These are phyloP conservation scores for Taphrina populina DNA, from an alignment of 1,139 yeast species.

Conservation along the genomic window DNA sequence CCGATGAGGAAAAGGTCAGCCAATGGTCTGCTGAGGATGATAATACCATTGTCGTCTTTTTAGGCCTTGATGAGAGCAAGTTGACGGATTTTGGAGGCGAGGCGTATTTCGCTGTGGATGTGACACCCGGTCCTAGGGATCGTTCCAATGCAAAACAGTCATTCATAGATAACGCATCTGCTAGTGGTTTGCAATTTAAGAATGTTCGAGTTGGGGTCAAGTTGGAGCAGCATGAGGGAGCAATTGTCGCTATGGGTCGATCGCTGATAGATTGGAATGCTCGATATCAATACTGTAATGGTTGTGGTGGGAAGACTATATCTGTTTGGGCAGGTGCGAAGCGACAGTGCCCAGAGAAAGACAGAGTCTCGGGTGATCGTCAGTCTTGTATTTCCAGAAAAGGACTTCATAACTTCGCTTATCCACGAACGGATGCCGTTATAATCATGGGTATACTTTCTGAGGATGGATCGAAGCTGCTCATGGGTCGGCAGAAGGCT, in stretches of 20 bases:
- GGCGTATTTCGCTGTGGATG: constrained; percentile 76
- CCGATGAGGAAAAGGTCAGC: constrained; percentile 42
- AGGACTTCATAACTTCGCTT: constrained; percentile 51
- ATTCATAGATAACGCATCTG: constrained; percentile 36
- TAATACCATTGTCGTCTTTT: constrained; percentile 42
- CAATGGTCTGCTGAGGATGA: constrained; percentile 44
- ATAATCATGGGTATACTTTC: constrained; percentile 77
- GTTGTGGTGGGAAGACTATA: constrained; percentile 72
- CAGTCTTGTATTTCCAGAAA: constrained; percentile 28
- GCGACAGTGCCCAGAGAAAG: constrained; percentile 55
- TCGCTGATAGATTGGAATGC: constrained; percentile 84
- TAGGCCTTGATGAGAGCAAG: constrained; percentile 33
- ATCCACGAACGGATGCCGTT: constrained; percentile 90
- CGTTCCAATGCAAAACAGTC: constrained; percentile 39
- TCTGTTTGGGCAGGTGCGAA: constrained; percentile 83
- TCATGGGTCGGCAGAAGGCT: constrained; percentile 70
- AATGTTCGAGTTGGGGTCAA: constrained; percentile 41
- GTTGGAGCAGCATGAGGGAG: constrained; percentile 49
- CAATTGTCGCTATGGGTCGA: constrained; percentile 74
- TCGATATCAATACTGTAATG: constrained; percentile 80
- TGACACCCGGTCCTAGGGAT: constrained; percentile 45
- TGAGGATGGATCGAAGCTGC: constrained; percentile 58
- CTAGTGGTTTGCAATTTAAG: constrained; percentile 45
- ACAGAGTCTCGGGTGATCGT: constrained; percentile 40
- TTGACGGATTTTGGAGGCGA: constrained; percentile 56